These are phyloP conservation scores for Fusarium humuli DNA, from an alignment of 2,329 filamentous ascomycete species.

Conservation along the genomic window DNA sequence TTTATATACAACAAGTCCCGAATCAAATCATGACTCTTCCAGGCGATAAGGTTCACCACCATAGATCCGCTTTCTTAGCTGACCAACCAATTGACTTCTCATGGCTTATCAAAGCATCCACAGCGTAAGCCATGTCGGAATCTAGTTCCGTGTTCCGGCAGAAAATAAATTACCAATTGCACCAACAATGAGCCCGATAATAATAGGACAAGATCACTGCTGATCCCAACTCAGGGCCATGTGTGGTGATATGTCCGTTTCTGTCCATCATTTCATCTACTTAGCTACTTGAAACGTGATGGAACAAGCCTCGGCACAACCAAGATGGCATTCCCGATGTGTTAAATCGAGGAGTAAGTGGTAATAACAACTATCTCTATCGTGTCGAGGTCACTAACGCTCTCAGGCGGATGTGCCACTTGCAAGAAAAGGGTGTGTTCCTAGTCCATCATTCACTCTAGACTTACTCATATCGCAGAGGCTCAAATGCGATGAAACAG, in stretches of 20 bases:
- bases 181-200: not conserved
- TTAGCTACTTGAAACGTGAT: not conserved
- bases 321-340: not conserved
- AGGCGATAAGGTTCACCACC: not conserved
- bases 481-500: slow-evolving; percentile 37
- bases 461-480: no score
- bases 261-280: not conserved
- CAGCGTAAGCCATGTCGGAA: not conserved
- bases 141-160: not conserved
- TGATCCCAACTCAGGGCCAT: not conserved
- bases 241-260: not conserved
- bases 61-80: not conserved
- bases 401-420: not conserved
- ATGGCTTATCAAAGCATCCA: not conserved
- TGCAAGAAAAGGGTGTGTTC: slow-evolving; percentile 19
- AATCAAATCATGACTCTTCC: not conserved
- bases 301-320: not conserved
- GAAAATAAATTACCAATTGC: not conserved
- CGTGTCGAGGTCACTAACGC: not conserved
- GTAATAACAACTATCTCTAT: not conserved
- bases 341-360: not conserved
- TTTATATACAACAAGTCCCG: not conserved
- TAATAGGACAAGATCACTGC: not conserved
- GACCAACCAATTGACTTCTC: not conserved
- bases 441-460: no score